These are phyloP conservation scores for Beauveria scarabaeidicola DNA, from an alignment of 2,329 filamentous ascomycete species.

Conservation along the genomic window DNA sequence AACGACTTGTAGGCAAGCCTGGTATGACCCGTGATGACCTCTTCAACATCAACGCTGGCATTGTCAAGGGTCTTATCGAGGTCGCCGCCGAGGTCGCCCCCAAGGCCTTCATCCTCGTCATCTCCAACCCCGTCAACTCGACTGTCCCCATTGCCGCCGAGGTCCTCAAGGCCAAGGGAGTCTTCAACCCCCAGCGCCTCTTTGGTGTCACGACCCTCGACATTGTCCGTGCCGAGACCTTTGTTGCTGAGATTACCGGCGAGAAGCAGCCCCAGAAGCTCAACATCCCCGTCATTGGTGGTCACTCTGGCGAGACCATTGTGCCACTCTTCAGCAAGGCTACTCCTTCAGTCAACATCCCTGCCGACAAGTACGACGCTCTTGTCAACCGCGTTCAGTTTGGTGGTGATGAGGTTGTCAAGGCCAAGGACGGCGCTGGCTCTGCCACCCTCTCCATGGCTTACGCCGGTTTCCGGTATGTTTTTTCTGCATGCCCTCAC, in stretches of 20 bases:
- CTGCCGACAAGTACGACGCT: slow-evolving; percentile 80
- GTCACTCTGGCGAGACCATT: slow-evolving; percentile 97
- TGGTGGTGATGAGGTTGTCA: slow-evolving; percentile 92
- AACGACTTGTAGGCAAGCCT: slow-evolving; percentile 66
- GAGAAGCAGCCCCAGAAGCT: slow-evolving; percentile 74
- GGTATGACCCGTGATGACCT: slow-evolving; percentile 99
- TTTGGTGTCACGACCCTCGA: slow-evolving; percentile 99
- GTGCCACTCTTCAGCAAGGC: slow-evolving; percentile 94
- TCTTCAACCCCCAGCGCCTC: slow-evolving; percentile 91
- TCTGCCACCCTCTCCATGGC: slow-evolving; percentile 93
- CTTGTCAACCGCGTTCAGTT: slow-evolving; percentile 95
- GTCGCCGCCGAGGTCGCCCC: slow-evolving; percentile 79
- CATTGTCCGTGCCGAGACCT: slow-evolving; percentile 95
- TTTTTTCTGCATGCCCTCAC: slow-evolving; percentile 8
- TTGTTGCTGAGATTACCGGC: slow-evolving; percentile 78
- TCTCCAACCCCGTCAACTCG: slow-evolving; percentile 99
- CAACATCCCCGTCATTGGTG: slow-evolving; percentile 86
- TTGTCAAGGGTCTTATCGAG: slow-evolving; percentile 90
- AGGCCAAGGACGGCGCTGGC: slow-evolving; percentile 86
- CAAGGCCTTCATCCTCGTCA: slow-evolving; percentile 91
- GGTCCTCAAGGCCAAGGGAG: slow-evolving; percentile 84
- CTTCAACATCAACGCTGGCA: slow-evolving; percentile 99
- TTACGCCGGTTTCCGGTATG: slow-evolving; percentile 84
- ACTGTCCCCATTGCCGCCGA: slow-evolving; percentile 97
- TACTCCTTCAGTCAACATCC: slow-evolving; percentile 69